Percentiles rank a stretch among this genome's conserved stretches.
Evolutionary conservation across 352 stramenopile genomes (phyloP).

Genomic region (Stramenopiles sp.): DNA sequence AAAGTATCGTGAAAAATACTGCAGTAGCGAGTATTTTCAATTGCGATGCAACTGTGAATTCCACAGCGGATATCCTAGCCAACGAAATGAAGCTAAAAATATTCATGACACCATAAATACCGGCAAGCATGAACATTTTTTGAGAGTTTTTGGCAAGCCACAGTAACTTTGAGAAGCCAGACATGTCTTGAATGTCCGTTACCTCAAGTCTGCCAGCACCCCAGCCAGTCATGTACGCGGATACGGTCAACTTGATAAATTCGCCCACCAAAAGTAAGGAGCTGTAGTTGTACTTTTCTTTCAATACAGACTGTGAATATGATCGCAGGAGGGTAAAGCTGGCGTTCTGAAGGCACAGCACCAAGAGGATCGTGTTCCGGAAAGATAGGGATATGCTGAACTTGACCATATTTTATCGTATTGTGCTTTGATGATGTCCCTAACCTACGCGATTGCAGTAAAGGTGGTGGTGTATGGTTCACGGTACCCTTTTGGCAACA

Average conservation of each 20-base stretch:
- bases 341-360: not conserved
- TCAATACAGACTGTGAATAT: not conserved
- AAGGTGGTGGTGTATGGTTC: too few species aligned
- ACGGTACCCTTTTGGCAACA: too few species aligned
- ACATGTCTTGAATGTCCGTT: not conserved
- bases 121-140: constrained; percentile 41
- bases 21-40: constrained; percentile 54
- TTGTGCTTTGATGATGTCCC: too few species aligned
- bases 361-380: not conserved
- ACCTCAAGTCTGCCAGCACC: not conserved
- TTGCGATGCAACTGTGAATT: constrained; percentile 45
- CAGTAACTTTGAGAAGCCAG: constrained; percentile 19
- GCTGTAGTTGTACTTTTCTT: not conserved
- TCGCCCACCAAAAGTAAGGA: not conserved
- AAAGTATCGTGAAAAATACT: constrained; percentile 36
- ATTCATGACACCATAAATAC: constrained; percentile 45
- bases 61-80: constrained; percentile 35
- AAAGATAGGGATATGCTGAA: not conserved
- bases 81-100: constrained; percentile 39
- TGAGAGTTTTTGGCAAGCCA: constrained; percentile 31
- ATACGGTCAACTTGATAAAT: not conserved
- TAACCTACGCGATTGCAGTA: too few species aligned
- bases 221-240: not conserved
- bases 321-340: not conserved
- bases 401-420: too few species aligned